These are phyloP conservation scores for Starmera amethionina DNA, from an alignment of 805 yeast genomes.

Conservation along the genomic window DNA sequence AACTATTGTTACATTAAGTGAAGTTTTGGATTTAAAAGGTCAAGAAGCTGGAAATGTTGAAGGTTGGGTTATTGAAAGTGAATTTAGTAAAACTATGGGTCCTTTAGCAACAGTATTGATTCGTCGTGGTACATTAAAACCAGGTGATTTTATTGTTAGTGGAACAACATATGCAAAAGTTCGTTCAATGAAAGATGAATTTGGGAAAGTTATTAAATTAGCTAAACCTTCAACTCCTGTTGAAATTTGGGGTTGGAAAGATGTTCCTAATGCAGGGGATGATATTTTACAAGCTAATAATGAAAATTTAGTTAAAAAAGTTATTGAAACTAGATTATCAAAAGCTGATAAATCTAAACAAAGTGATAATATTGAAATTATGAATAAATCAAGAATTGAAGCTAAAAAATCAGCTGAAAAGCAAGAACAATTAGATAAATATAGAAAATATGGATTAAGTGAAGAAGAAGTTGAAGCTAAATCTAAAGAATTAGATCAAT, in stretches of 20 bases:
- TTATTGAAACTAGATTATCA: conserved; percentile 52
- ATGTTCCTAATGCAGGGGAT: conserved; percentile 86
- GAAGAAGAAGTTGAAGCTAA: conserved; percentile 18
- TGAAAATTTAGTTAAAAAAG: conserved; percentile 71
- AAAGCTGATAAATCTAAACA: conserved; percentile 51
- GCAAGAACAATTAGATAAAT: conserved; percentile 44
- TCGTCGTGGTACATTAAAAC: conserved; percentile 63
- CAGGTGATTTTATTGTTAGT: conserved; percentile 71
- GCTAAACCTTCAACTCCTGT: conserved; percentile 90
- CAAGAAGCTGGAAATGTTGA: conserved; percentile 45
- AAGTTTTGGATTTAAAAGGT: conserved; percentile 69
- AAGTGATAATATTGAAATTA: conserved; percentile 52
- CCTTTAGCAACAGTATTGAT: conserved; percentile 78
- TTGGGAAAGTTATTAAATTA: conserved; percentile 46
- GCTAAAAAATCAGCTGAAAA: conserved; percentile 42
- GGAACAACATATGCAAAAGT: conserved; percentile 85
- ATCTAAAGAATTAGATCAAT: conserved; percentile 10
- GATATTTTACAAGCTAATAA: conserved; percentile 64
- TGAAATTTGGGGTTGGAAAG: conserved; percentile 91
- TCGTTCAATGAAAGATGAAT: conserved; percentile 65
- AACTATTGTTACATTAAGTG: conserved; percentile 77
- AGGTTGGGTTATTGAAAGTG: conserved; percentile 87
- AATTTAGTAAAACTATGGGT: conserved; percentile 74
- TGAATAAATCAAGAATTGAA: conserved; percentile 58
- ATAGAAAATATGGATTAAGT: conserved; percentile 54